Evolutionary conservation across 176 grass and related monocot species (phyloP), one percentile per base, ranked within the genome.

Genomic region (Avena atlantica): DNA sequence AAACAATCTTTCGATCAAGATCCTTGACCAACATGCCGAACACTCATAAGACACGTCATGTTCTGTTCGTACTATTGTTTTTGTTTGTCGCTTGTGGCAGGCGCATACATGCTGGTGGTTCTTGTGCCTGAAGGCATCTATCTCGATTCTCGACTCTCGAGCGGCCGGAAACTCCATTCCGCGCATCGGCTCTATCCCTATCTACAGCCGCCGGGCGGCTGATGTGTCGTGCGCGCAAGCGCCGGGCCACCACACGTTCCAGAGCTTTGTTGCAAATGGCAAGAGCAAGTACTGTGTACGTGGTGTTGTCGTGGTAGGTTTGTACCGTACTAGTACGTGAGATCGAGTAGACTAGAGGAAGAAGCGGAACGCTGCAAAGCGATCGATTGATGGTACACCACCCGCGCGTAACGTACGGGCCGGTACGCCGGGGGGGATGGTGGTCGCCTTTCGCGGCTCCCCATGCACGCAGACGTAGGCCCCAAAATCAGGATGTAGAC

Each of bases 391-490:
- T 34, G 31, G 31, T 2, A 34, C 31, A 34, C 31, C 31, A 34
- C 13, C 12, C 13, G 31, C 40, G 36, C 66, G 66, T 40, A 37
- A 16, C 51, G 51, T 53, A 53, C 51, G 51, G 51, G 11, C 11
- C 13, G 49, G 49, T 12, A 11, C 13, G 49, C 11, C 3, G 14
- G 51, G 15, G 0, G 13, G 51, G 11, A 3, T 3, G 47, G 47
- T 9, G 12, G 49, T 51, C 11, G 14, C 66, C 66, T 70, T 70
- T 70, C 34, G 66, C 66, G 4, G 6, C 66, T 70, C 66, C 66
- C 66, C 31, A 70, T 70, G 66, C 66, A 40, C 31, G 34, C 66
- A 70, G 66, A 70, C 66, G 66, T 70, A 69, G 65, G 65, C 31
- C 14, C 29, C 12, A 29, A 29, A 29, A 29, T 1, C 27, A n/a